Evolutionary conservation across 2,329 filamentous ascomycete genomes (phyloP).

Genomic region (Claviceps purpurea): DNA sequence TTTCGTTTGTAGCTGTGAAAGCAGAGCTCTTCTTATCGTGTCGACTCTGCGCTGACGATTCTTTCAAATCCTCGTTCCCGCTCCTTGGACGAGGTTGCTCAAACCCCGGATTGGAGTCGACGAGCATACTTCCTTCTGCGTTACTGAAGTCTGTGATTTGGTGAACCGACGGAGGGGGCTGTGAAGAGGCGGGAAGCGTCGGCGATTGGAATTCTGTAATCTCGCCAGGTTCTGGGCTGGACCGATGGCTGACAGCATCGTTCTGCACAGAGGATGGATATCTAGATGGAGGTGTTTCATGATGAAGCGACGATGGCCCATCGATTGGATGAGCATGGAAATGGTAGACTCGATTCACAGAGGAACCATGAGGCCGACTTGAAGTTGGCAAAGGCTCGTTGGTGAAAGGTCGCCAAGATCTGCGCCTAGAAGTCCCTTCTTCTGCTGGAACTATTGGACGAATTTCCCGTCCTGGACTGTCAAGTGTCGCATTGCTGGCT

Average conservation of each 20-base stretch:
- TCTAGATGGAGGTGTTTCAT: neutral
- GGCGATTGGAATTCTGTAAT: neutral
- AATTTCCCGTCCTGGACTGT: neutral
- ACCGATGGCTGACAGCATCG: too few species aligned
- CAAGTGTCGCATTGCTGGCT: neutral
- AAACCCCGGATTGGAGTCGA: neutral
- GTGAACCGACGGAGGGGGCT: neutral
- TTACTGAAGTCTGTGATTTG: neutral
- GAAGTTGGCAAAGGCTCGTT: neutral
- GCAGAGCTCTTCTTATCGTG: too few species aligned
- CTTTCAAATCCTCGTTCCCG: too few species aligned
- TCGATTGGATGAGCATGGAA: neutral
- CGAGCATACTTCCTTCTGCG: neutral
- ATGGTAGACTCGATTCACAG: neutral
- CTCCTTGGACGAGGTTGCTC: neutral
- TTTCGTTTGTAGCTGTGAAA: too few species aligned
- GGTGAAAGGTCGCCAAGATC: neutral
- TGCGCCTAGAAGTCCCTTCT: constrained; percentile 5
- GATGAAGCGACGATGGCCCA: neutral
- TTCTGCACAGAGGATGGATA: neutral
- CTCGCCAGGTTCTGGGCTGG: neutral
- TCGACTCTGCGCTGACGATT: too few species aligned
- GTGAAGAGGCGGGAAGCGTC: neutral
- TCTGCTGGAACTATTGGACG: constrained; percentile 4
- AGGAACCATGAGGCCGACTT: neutral